These are phyloP conservation scores for Malus fusca DNA, from an alignment of 306 rosid genomes.

Conservation along the genomic window DNA sequence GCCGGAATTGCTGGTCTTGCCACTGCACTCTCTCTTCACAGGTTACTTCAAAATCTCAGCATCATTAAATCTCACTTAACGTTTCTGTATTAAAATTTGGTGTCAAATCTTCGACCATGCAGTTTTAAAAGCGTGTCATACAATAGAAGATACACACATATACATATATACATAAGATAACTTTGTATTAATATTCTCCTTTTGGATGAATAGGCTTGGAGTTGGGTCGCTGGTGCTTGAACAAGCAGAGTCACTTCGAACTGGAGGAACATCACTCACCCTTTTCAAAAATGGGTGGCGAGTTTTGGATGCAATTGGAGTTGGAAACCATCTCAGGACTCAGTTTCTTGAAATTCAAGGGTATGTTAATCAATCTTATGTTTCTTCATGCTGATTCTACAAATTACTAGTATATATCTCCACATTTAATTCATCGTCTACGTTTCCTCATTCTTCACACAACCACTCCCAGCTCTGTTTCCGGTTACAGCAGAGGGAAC, in stretches of 20 bases:
- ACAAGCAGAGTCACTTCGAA: conserved; percentile 54
- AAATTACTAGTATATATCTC: no score
- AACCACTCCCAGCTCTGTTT: no score
- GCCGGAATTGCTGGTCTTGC: conserved; percentile 77
- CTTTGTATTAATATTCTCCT: neutral
- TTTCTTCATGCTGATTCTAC: neutral
- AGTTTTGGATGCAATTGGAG: conserved; percentile 80
- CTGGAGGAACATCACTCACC: conserved; percentile 80
- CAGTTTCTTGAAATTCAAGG: conserved; percentile 80
- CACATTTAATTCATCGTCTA: no score
- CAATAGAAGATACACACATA: no score
- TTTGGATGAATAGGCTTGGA: conserved; percentile 49
- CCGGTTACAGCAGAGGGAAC: no score
- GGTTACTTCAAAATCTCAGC: conserved; percentile 7
- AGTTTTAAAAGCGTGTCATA: no score
- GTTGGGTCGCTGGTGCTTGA: conserved; percentile 54
- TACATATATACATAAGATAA: no score
- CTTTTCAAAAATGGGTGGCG: conserved; percentile 91
- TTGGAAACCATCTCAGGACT: conserved; percentile 63
- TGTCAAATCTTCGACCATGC: no score
- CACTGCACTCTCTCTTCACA: conserved; percentile 70
- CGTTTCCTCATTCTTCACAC: no score
- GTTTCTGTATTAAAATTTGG: neutral
- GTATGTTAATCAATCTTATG: conserved; percentile 15
- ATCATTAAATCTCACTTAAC: neutral